These are phyloP conservation scores for Nothomitra cinnamomea DNA, from an alignment of 2,329 filamentous ascomycete genomes.

Conservation along the genomic window DNA sequence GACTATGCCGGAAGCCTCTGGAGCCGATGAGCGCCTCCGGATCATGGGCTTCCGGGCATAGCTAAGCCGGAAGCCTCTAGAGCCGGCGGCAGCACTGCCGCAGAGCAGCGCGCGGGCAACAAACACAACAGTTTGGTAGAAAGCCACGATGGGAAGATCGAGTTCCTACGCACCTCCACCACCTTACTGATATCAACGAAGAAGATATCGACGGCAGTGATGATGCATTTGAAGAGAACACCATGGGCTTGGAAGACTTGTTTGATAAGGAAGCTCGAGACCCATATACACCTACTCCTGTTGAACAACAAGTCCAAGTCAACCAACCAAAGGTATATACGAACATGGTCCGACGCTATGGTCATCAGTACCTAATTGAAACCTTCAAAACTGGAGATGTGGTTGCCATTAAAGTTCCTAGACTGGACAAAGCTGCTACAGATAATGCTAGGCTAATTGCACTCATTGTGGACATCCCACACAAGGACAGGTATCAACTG, in stretches of 20 bases:
- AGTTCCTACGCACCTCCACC: not conserved
- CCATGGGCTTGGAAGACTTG: too few species aligned
- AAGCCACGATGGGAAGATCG: not conserved
- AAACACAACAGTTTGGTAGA: too few species aligned
- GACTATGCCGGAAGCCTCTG: too few species aligned
- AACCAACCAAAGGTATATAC: not conserved
- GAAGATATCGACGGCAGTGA: not conserved
- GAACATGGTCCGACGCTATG: not conserved
- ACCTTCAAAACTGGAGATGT: not conserved
- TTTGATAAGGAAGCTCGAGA: too few species aligned
- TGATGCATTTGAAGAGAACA: not conserved
- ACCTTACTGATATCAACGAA: not conserved
- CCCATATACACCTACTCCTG: not conserved
- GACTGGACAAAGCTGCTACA: not conserved
- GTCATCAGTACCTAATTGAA: not conserved
- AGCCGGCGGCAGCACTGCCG: too few species aligned
- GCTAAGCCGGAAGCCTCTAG: too few species aligned
- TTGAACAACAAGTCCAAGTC: not conserved
- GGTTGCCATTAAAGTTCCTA: not conserved
- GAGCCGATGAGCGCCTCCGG: too few species aligned
- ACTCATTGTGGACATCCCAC: not conserved
- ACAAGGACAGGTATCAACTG: not conserved
- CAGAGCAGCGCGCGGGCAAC: too few species aligned
- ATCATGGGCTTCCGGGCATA: too few species aligned
- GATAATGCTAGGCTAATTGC: conserved; percentile 7